Evolutionary conservation across 2,329 filamentous ascomycete species (phyloP).

Genomic region (Epichloe sibirici): DNA sequence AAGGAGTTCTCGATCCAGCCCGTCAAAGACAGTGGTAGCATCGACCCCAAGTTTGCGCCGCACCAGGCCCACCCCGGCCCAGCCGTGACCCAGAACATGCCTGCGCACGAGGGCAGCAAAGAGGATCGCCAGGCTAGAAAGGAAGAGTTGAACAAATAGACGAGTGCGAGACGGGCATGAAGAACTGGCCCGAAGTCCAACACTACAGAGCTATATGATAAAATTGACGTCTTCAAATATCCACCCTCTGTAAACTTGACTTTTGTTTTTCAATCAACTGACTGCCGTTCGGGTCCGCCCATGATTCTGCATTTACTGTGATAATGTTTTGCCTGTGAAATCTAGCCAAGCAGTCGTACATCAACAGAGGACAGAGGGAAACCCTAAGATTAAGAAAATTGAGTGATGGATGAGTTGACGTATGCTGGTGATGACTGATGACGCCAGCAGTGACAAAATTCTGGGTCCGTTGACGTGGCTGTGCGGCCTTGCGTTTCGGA

Average conservation of each 20-base stretch:
- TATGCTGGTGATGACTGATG: not conserved
- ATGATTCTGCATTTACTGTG: too few species aligned
- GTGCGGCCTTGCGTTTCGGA: not conserved
- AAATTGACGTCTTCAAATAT: not conserved
- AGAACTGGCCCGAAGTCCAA: too few species aligned
- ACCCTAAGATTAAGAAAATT: too few species aligned
- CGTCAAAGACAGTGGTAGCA: slow-evolving; percentile 29
- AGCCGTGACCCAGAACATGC: slow-evolving; percentile 40
- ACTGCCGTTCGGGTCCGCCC: too few species aligned
- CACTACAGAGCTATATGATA: not conserved
- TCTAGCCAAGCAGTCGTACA: not conserved
- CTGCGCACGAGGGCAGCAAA: slow-evolving; percentile 47
- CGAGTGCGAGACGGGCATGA: not conserved
- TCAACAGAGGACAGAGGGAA: too few species aligned
- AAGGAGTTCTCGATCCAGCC: slow-evolving; percentile 34
- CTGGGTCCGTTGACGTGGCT: not conserved
- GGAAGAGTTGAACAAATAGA: slow-evolving; percentile 50
- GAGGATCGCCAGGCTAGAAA: slow-evolving; percentile 56
- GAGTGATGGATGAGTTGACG: too few species aligned
- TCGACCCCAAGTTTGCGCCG: slow-evolving; percentile 36
- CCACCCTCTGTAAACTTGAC: not conserved
- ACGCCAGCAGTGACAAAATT: not conserved
- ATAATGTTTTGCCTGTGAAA: too few species aligned
- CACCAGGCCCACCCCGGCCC: slow-evolving; percentile 47
- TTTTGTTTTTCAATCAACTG: not conserved